Conservation (phyloP, 2,329 filamentous ascomycete species). For the Exophiala alcalophila region DNA sequence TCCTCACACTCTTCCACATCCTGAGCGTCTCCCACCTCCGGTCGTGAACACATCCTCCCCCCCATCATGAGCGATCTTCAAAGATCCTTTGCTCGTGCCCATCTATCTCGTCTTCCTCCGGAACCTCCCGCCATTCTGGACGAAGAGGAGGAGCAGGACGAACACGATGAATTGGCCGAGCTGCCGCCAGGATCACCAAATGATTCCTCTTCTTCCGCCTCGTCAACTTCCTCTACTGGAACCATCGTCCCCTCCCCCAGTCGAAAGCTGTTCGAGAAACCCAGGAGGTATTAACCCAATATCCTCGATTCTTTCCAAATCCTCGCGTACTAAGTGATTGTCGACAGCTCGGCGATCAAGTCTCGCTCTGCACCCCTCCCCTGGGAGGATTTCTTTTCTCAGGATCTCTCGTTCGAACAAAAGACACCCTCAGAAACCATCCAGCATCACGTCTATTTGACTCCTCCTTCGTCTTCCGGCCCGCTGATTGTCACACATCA, state of each 20-base stretch:
- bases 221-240: conserved; percentile 86
- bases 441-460: conserved; percentile 82
- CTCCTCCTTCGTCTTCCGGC: conserved; percentile 65
- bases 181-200: conserved; percentile 39
- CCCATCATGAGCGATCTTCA: conserved; percentile 69
- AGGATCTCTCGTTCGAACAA: conserved; percentile 69
- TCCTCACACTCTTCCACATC: not conserved
- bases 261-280: conserved; percentile 69
- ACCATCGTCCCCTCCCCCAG: conserved; percentile 80
- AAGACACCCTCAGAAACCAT: conserved; percentile 46
- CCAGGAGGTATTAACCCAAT: conserved; percentile 65
- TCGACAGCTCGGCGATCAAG: conserved; percentile 15
- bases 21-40: no score
- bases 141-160: conserved; percentile 39
- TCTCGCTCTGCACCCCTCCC: conserved; percentile 62
- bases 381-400: conserved; percentile 89
- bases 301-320: no score
- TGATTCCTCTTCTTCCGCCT: conserved; percentile 77
- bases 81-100: conserved; percentile 73
- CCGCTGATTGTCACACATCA: conserved; percentile 93
- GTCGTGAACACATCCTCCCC: no score
- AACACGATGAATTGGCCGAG: conserved; percentile 36
- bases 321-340: no score
- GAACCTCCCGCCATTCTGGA: conserved; percentile 51
- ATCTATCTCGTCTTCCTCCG: conserved; percentile 62